Percentiles rank a stretch among this genome's conserved stretches.
These are phyloP conservation scores for Wickerhamomyces tratensis DNA, from an alignment of 805 yeast species.

Conservation along the genomic window DNA sequence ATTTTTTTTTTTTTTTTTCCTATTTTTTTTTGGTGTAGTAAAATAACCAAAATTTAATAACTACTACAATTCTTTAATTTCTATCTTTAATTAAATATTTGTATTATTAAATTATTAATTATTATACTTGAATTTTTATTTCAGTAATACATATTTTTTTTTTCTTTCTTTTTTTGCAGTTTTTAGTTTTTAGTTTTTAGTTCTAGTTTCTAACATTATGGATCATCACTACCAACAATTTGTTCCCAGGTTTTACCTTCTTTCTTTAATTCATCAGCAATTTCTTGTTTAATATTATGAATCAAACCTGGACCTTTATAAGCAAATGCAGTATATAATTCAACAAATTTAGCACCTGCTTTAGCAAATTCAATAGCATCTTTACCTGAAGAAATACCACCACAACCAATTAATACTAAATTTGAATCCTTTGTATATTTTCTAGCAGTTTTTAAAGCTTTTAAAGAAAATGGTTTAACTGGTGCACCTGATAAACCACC, in stretches of 20 bases:
- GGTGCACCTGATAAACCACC: slow-evolving; percentile 97
- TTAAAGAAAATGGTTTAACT: slow-evolving; percentile 66
- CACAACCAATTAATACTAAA: slow-evolving; percentile 82
- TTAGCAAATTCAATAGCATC: slow-evolving; percentile 88
- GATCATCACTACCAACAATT: slow-evolving; percentile 55
- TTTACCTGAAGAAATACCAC: slow-evolving; percentile 81
- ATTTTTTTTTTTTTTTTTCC: no score
- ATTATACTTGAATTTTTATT: no score
- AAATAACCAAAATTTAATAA: no score
- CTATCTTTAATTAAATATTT: no score
- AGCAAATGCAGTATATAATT: slow-evolving; percentile 83
- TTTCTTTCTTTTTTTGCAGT: no score
- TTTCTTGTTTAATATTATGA: slow-evolving; percentile 47
- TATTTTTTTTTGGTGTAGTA: no score
- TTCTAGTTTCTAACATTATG: not conserved
- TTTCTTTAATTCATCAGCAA: slow-evolving; percentile 47
- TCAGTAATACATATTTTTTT: no score
- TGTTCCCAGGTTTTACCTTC: slow-evolving; percentile 83
- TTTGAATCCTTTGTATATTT: slow-evolving; percentile 67
- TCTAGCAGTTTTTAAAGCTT: slow-evolving; percentile 62
- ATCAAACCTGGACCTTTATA: slow-evolving; percentile 88
- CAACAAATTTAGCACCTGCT: slow-evolving; percentile 89
- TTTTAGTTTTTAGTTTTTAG: no score
- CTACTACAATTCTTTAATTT: no score
- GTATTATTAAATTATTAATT: no score